Conservation (phyloP, 1,139 yeast species). For the Suhomyces bokatorum region DNA sequence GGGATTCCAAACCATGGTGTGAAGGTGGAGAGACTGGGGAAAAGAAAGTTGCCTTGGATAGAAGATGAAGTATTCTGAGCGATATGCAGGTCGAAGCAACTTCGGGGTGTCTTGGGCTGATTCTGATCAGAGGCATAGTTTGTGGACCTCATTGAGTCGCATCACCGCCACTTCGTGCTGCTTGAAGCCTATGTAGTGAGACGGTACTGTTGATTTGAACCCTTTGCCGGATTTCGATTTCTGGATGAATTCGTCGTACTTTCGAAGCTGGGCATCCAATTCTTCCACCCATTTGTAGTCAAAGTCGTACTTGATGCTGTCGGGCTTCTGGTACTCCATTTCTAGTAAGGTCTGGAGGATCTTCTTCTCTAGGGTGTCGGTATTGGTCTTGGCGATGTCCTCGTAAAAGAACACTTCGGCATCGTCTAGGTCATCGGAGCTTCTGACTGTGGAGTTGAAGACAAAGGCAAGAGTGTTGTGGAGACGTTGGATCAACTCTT, state of each 20-base stretch:
- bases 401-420: slow-evolving; percentile 22
- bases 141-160: slow-evolving; percentile 33
- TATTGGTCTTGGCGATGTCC: slow-evolving; percentile 20
- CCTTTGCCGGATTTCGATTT: slow-evolving; percentile 3
- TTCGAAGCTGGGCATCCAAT: slow-evolving; percentile 3
- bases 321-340: slow-evolving; percentile 33
- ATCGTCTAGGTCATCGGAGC: slow-evolving; percentile 16
- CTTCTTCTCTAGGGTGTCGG: slow-evolving; percentile 28
- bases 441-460: slow-evolving; percentile 37
- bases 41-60: slow-evolving; percentile 3
- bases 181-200: slow-evolving; percentile 25
- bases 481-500: slow-evolving; percentile 26
- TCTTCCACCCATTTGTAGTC: slow-evolving; percentile 30
- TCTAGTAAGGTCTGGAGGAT: slow-evolving; percentile 33
- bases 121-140: slow-evolving; percentile 27
- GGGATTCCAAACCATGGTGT: slow-evolving; percentile 31
- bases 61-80: neutral
- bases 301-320: slow-evolving; percentile 31
- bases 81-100: neutral
- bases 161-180: slow-evolving; percentile 34
- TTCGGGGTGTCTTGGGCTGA: neutral
- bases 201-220: slow-evolving; percentile 5
- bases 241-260: slow-evolving; percentile 5
- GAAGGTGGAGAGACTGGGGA: neutral
- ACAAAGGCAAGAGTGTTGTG: slow-evolving; percentile 40